Base-by-base conservation (phyloP, 139 green algal species). In the Coelastrella sp. region DNA sequence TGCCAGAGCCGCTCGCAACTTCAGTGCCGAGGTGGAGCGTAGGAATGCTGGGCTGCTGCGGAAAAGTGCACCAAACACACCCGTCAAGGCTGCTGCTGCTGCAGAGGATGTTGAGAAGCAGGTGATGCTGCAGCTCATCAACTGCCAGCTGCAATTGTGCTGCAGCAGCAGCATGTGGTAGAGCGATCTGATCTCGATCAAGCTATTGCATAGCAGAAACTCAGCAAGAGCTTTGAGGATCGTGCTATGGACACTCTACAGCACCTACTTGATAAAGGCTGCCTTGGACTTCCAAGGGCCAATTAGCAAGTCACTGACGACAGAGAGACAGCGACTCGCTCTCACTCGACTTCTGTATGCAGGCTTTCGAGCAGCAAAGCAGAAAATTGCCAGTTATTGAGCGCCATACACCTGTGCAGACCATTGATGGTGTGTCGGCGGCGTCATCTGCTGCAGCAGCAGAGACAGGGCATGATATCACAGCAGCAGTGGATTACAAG, bases 31-130 rank as follows among this genome's bases (percentile, higher is more conserved):
- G 9, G 61, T 87, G 5, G 82, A 87, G 63, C 25, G 27, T 19
- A 76, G 82, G 25, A 87, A 87, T 63, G 82, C 82, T 27, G 82
- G 78, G 25, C 58, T 17, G 7, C 35, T 65, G 25, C 82, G 27
- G 12, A 87, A 19, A 7, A 57, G n/a, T 12, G 8, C 35, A 63
- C 35, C 35, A 25, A n/a, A 58, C 49, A 76, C 68, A 76, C 17
- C 68, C 7, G 24, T 24, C 19, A 76, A 87, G 25, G 14, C 25
- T 7, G 81, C 24, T 10, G 6, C 12, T 24, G n/a, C 60, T 22
- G 12, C 27, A 22, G 58, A 20, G 7, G 58, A 56, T 6, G 17
- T 78, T 78, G 70, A 81, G 22, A 81, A 20, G 24, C 80, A 75
- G 60, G 6, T 73, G n/a, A 59, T 60, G 78, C 57, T 70, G 80